phyloP scores from a whole-genome alignment of 2,329 filamentous ascomycete genomes.

The Grosmannia clavigera region DNA sequence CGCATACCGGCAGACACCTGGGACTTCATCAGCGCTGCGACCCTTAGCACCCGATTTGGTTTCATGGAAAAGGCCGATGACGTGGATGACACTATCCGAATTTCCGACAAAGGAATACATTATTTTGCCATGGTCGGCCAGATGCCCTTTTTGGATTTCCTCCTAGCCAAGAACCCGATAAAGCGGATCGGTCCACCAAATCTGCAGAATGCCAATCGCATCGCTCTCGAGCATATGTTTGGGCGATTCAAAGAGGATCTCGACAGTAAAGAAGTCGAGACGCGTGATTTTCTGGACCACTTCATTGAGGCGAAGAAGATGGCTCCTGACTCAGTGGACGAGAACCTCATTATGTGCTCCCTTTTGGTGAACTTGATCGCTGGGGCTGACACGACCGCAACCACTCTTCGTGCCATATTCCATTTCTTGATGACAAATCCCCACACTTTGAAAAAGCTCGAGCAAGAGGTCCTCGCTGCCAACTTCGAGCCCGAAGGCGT shows the following conservation, averaged over 20 bases:
- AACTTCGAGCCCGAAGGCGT: slow-evolving; percentile 9
- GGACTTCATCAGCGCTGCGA: slow-evolving; percentile 28
- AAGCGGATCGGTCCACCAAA: slow-evolving; percentile 20
- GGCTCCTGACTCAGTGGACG: slow-evolving; percentile 22
- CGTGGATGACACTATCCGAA: slow-evolving; percentile 22
- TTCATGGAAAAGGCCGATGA: slow-evolving; percentile 26
- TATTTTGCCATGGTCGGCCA: slow-evolving; percentile 18
- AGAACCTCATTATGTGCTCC: slow-evolving; percentile 23
- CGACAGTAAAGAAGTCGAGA: slow-evolving; percentile 13
- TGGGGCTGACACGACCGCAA: slow-evolving; percentile 24
- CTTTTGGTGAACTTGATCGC: slow-evolving; percentile 22
- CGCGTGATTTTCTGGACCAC: slow-evolving; percentile 25
- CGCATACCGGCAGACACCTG: slow-evolving; percentile 16
- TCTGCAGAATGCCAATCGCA: slow-evolving; percentile 13
- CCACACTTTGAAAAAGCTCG: slow-evolving; percentile 13
- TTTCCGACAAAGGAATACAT: slow-evolving; percentile 20
- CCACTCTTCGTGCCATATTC: slow-evolving; percentile 20
- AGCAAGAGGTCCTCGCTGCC: slow-evolving; percentile 23
- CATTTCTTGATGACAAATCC: slow-evolving; percentile 23
- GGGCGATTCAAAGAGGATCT: slow-evolving; percentile 17
- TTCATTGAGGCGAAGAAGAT: slow-evolving; percentile 25
- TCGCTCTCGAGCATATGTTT: slow-evolving; percentile 14
- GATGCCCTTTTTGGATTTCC: slow-evolving; percentile 21
- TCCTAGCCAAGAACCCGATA: slow-evolving; percentile 27
- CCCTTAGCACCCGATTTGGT: slow-evolving; percentile 27